Evolutionary conservation across 75 land plant genomes (phyloP).

Genomic region (Larix kaempferi): DNA sequence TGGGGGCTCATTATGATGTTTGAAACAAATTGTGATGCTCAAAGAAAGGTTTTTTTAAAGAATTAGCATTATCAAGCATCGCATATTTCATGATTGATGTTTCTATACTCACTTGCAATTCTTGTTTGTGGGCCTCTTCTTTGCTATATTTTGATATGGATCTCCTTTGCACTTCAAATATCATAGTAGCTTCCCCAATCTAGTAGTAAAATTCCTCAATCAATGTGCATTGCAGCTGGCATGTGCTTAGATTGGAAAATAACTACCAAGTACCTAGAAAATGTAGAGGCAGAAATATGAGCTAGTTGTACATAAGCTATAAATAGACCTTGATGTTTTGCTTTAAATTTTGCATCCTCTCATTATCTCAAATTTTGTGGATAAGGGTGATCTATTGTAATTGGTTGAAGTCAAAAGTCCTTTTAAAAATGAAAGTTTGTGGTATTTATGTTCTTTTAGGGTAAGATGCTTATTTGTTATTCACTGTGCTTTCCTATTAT

Average conservation of each 20-base stretch:
- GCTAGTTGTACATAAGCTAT: background rate
- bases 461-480: too few relatives aligned
- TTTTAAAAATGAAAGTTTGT: too few relatives aligned
- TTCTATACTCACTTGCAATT: constrained; percentile 47
- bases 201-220: constrained; percentile 16
- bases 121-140: constrained; percentile 70
- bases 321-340: background rate
- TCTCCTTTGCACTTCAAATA: constrained; percentile 86
- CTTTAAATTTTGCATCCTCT: background rate
- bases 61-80: too few relatives aligned
- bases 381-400: too few relatives aligned
- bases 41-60: too few relatives aligned
- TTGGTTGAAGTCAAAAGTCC: too few relatives aligned
- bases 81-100: too few relatives aligned
- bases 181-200: constrained; percentile 76
- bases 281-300: background rate
- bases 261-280: background rate
- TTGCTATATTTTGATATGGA: constrained; percentile 83
- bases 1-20: too few relatives aligned
- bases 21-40: too few relatives aligned
- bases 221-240: background rate
- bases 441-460: too few relatives aligned
- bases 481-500: too few relatives aligned
- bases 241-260: background rate
- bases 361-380: too few relatives aligned